phyloP scores from a whole-genome alignment of 2,329 filamentous ascomycete genomes.

The Ilyonectria robusta region DNA sequence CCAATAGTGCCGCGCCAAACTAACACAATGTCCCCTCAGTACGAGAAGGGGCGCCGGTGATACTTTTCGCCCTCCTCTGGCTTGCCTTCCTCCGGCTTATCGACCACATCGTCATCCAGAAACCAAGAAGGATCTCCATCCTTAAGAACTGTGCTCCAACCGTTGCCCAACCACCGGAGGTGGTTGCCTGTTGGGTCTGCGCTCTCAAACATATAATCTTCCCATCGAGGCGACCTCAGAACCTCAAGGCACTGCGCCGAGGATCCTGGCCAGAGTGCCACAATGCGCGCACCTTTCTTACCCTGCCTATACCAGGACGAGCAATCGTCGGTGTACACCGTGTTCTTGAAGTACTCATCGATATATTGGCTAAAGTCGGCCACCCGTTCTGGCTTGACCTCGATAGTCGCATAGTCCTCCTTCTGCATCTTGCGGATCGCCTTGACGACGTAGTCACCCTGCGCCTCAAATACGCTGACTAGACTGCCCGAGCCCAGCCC shows the following conservation, averaged over 20 bases:
- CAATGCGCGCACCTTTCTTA: constrained; percentile 11
- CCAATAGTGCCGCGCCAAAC: no score
- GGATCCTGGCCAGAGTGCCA: constrained; percentile 30
- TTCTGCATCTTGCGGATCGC: constrained; percentile 43
- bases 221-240: constrained; percentile 26
- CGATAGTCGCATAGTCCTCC: constrained; percentile 38
- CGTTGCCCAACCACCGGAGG: constrained; percentile 29
- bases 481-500: constrained; percentile 63
- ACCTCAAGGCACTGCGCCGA: constrained; percentile 26
- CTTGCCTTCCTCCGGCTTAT: constrained; percentile 19
- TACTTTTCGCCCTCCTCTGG: constrained; percentile 27
- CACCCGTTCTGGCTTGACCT: constrained; percentile 15
- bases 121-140: constrained; percentile 33
- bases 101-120: constrained; percentile 24
- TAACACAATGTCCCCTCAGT: not conserved
- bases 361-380: constrained; percentile 30
- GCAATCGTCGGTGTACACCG: constrained; percentile 33
- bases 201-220: constrained; percentile 26
- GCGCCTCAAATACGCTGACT: constrained; percentile 62
- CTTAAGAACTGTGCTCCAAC: constrained; percentile 20
- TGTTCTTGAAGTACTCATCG: constrained; percentile 34
- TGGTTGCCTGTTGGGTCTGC: constrained; percentile 14
- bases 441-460: constrained; percentile 51
- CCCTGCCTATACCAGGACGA: constrained; percentile 27
- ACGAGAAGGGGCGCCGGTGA: constrained; percentile 20